Base-by-base conservation (phyloP, 345 rosid species). In the Cardamine chenopodiifolia region DNA sequence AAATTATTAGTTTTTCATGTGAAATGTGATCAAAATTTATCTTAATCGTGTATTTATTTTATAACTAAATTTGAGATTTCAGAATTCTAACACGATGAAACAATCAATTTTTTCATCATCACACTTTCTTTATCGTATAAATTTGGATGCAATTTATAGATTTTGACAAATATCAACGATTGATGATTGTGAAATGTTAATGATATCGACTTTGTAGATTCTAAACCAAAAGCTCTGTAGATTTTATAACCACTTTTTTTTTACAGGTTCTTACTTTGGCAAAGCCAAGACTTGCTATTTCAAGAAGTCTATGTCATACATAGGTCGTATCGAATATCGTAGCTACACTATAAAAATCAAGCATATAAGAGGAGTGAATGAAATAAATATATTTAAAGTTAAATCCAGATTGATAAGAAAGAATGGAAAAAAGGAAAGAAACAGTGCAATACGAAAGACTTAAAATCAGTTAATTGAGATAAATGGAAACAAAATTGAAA, bases 261-360 rank as follows among this genome's bases (percentile, higher is more conserved):
- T 8, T 8, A 29, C 50, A 54, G 65, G 71, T 62, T 63, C 59
- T 70, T 62, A 70, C 71, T 77, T 63, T 70, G 61, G 80, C 58
- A 49, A 63, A 56, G 10, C 71, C 71, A 70, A 56, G 76, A 70
- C 80, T 47, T 77, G 66, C 76, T 77, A 70, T 70, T 77, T 70
- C 26, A 64, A 71, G 80, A 56, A 56, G 66, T 77, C 76, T 70
- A 64, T 34, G 76, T 70, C 71, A 77, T 70, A 70, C 64, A 70
- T 63, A 77, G 80, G 80, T 56, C 75, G 70, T 77, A 29, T 77
- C 76, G 55, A 70, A 77, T 70, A 77, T 77, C 66, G 76, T 70
- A 76, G 80, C 53, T 64, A 70, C 67, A 70, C 80, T 64, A 70
- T 49, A 77, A 63, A 47, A 56, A 70, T 56, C 61, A 35, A 70